Percentiles rank a stretch among this genome's conserved stretches.
Evolutionary conservation across 805 yeast species (phyloP).

Genomic region (Jamesozyma jinghongensis): DNA sequence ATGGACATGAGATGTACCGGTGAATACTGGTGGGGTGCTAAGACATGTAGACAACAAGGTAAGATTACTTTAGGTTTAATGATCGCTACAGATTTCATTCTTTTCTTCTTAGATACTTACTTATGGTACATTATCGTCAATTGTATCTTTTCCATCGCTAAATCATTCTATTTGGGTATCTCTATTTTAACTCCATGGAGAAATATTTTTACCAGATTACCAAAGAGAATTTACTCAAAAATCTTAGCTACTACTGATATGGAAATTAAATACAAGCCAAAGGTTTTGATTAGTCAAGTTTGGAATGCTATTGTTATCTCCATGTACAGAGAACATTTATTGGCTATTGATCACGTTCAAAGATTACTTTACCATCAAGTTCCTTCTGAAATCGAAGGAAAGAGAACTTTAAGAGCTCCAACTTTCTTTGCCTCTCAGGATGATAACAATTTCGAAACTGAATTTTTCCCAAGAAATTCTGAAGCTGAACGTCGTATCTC

Average conservation of each 20-base stretch:
- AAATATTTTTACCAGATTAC: conserved; percentile 93
- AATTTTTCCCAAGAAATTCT: conserved; percentile 92
- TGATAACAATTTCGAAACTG: conserved; percentile 87
- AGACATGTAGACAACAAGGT: conserved; percentile 76
- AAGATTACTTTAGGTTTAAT: conserved; percentile 85
- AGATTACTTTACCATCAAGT: conserved; percentile 96
- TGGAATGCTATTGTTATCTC: conserved; percentile 99
- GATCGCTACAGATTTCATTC: conserved; percentile 83
- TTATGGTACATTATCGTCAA: conserved; percentile 97
- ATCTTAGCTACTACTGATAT: conserved; percentile 96
- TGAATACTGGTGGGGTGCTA: conserved; percentile 77
- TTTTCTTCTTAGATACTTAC: conserved; percentile 97
- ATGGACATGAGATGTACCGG: conserved; percentile 91
- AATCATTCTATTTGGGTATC: conserved; percentile 97
- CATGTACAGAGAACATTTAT: conserved; percentile 98
- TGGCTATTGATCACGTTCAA: conserved; percentile 98
- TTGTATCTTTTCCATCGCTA: conserved; percentile 92
- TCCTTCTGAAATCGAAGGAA: conserved; percentile 96
- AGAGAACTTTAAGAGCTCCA: conserved; percentile 97
- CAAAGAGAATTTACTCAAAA: conserved; percentile 98
- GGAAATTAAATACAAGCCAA: conserved; percentile 98
- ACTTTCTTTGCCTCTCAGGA: conserved; percentile 98
- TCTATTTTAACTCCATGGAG: conserved; percentile 99
- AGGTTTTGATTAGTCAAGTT: conserved; percentile 94
- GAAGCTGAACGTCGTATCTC: conserved; percentile 99